Evolutionary conservation across 768 basidiomycete species (phyloP).

Genomic region (Pulveroboletus ravenelii): DNA sequence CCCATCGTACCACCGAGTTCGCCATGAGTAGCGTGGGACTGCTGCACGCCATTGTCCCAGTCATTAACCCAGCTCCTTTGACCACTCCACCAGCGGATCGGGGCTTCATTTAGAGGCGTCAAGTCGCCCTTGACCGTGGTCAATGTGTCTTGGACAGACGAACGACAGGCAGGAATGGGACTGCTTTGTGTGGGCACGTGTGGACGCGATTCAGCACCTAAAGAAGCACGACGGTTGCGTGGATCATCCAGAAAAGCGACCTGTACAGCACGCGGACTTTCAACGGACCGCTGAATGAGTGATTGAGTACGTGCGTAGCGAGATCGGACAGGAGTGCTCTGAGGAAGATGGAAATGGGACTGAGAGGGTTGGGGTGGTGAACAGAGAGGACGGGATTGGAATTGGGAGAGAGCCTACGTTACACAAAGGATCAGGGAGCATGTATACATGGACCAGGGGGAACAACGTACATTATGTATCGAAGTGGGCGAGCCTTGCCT

Average conservation of each 20-base stretch:
- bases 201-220: slow-evolving; percentile 4
- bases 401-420: slow-evolving; percentile 2
- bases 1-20: not conserved
- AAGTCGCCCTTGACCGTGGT: not conserved
- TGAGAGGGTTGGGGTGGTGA: slow-evolving; percentile 4
- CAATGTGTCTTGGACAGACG: not conserved
- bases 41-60: slow-evolving; percentile 10
- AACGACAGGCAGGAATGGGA: not conserved
- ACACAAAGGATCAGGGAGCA: not conserved
- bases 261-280: not conserved
- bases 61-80: slow-evolving; percentile 15
- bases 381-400: not conserved
- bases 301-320: slow-evolving; percentile 14
- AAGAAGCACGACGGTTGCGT: slow-evolving; percentile 5
- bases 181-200: not conserved
- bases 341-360: slow-evolving; percentile 4
- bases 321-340: slow-evolving; percentile 5
- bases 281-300: slow-evolving; percentile 15
- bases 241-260: not conserved
- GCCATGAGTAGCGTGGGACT: not conserved
- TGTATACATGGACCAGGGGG: not conserved
- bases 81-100: slow-evolving; percentile 21
- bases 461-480: slow-evolving; percentile 9
- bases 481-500: slow-evolving; percentile 10
- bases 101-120: slow-evolving; percentile 16